Percentiles rank a stretch among this genome's conserved stretches.
Evolutionary conservation across 2,329 filamentous ascomycete genomes (phyloP).

Genomic region (Fusarium bulbicola): DNA sequence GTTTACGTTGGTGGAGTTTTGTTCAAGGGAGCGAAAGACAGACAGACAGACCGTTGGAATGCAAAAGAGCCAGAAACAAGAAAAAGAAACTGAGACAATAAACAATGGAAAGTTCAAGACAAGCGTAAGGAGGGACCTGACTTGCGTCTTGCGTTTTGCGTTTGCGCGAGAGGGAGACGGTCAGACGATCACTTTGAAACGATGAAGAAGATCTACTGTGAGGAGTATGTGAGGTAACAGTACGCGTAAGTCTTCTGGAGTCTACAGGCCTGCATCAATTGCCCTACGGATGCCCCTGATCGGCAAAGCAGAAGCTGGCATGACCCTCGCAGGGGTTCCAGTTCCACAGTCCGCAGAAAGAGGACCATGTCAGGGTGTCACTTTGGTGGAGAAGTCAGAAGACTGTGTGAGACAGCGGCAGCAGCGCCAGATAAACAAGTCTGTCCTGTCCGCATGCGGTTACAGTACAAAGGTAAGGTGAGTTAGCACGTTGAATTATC

Average conservation of each 20-base stretch:
- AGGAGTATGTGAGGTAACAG: slow-evolving; percentile 23
- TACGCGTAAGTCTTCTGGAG: slow-evolving; percentile 18
- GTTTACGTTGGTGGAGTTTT: neutral
- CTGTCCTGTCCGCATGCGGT: neutral
- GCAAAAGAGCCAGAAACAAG: neutral
- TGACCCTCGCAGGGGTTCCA: slow-evolving; percentile 1
- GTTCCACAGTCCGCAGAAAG: slow-evolving; percentile 1
- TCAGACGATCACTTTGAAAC: slow-evolving; percentile 12
- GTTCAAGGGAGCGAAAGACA: slow-evolving; percentile 6
- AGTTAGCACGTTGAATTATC: neutral
- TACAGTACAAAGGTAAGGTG: neutral
- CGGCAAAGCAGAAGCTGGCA: slow-evolving; percentile 5
- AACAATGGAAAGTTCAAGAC: slow-evolving; percentile 7
- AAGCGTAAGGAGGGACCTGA: slow-evolving; percentile 30
- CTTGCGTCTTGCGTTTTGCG: neutral
- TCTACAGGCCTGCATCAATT: slow-evolving; percentile 15
- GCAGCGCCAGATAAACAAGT: slow-evolving; percentile 1
- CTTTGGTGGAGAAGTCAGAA: neutral
- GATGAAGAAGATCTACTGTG: neutral
- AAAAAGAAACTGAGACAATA: neutral
- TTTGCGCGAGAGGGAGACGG: neutral
- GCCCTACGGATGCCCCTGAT: slow-evolving; percentile 18
- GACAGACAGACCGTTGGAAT: neutral
- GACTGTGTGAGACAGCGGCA: neutral
- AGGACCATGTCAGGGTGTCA: slow-evolving; percentile 10